Conservation (phyloP, 2,329 filamentous ascomycete genomes). For the Arthrobotrys sphaeroides region DNA sequence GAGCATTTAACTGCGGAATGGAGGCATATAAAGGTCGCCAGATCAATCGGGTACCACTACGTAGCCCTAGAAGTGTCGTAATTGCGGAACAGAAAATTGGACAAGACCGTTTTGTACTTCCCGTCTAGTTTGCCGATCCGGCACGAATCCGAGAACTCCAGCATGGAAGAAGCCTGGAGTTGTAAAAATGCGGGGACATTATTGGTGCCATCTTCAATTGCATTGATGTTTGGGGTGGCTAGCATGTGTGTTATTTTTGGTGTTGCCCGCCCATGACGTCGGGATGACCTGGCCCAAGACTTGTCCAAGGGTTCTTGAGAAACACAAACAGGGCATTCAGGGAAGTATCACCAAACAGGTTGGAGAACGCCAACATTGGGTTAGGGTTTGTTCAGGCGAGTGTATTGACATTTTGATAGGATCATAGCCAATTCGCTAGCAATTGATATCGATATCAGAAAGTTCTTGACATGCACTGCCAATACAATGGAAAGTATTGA, state of each 20-base stretch:
- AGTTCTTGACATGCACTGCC: not conserved
- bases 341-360: not conserved
- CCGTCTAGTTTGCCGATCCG: constrained; percentile 25
- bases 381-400: not conserved
- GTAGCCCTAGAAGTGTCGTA: constrained; percentile 8
- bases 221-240: not conserved
- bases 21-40: not conserved
- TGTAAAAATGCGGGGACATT: constrained; percentile 11
- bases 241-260: constrained; percentile 18
- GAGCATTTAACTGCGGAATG: not conserved
- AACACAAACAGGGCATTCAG: constrained; percentile 14
- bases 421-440: not conserved
- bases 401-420: not conserved
- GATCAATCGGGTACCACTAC: not conserved
- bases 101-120: not conserved
- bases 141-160: constrained; percentile 8
- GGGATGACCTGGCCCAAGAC: constrained; percentile 28
- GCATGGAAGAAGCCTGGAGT: not conserved
- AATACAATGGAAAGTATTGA: not conserved
- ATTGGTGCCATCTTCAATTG: not conserved
- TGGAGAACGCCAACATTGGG: not conserved
- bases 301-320: constrained; percentile 5
- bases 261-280: constrained; percentile 28
- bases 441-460: too few relatives aligned
- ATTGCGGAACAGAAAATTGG: not conserved